Conservation (phyloP, 176 grass and related monocot genomes). For the maize (Zea mays) region DNA sequence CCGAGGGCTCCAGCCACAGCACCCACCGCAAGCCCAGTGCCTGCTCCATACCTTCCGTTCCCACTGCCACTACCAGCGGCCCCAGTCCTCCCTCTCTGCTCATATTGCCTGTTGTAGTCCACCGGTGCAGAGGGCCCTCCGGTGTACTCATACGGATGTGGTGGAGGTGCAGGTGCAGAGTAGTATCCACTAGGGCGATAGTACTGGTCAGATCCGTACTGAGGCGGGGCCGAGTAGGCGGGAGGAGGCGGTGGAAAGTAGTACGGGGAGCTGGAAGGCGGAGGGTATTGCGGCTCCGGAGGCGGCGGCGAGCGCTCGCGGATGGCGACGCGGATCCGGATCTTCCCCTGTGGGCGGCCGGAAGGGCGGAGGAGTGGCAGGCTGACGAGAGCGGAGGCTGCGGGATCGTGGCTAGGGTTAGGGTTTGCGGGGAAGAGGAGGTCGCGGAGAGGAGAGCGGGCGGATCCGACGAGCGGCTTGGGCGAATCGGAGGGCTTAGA, state of each 20-base stretch:
- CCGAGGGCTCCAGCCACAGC: conserved; percentile 59
- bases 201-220: conserved; percentile 56
- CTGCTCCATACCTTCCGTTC: conserved; percentile 53
- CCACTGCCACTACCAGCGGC: not conserved
- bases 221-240: conserved; percentile 53
- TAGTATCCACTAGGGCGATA: conserved; percentile 52
- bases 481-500: conserved; percentile 93
- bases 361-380: conserved; percentile 78
- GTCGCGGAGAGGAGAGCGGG: conserved; percentile 62
- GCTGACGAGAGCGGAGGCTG: conserved; percentile 48
- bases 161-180: conserved; percentile 41
- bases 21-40: conserved; percentile 73
- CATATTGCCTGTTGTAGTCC: conserved; percentile 64
- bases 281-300: conserved; percentile 67
- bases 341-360: conserved; percentile 83
- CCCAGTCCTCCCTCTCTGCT: conserved; percentile 37
- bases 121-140: conserved; percentile 66
- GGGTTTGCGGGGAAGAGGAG: conserved; percentile 50
- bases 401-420: conserved; percentile 51
- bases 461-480: conserved; percentile 88
- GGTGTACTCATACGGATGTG: conserved; percentile 46
- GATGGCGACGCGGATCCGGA: conserved; percentile 67
- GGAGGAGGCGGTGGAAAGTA: conserved; percentile 63
- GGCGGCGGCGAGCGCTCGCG: conserved; percentile 61
- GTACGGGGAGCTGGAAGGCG: conserved; percentile 51